A percentile compares a stretch with the other conserved stretches of the same genome.
Conservation (phyloP, 345 rosid genomes). For the Euphorbia lathyris region DNA sequence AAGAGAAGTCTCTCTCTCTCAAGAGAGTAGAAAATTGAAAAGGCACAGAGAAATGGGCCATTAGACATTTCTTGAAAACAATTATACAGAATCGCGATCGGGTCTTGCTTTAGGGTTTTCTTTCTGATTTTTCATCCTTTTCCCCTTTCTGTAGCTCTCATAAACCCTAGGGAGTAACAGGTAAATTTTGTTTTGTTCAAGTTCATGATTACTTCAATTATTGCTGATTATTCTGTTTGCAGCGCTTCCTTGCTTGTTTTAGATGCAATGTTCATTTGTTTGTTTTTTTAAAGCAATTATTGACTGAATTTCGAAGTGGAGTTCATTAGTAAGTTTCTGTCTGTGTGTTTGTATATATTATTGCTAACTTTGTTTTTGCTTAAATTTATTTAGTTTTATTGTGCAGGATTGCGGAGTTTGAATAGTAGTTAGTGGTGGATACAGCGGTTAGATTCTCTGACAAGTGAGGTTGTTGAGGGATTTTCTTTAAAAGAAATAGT, state of each 20-base stretch:
- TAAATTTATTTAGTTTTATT: not conserved
- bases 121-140: not conserved
- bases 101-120: constrained; percentile 8
- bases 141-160: not conserved
- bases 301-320: too few species aligned
- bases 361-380: not conserved
- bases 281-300: too few species aligned
- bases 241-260: not conserved
- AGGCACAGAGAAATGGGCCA: not conserved
- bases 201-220: not conserved
- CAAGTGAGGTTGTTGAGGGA: not conserved
- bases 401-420: constrained; percentile 3
- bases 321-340: too few species aligned
- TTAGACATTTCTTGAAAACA: not conserved
- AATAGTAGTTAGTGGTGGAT: not conserved
- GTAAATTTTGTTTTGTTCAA: not conserved
- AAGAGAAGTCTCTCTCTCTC: not conserved
- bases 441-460: not conserved
- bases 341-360: too few species aligned
- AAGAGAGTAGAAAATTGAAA: not conserved
- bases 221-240: constrained; percentile 1
- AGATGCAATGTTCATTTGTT: too few species aligned
- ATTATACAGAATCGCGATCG: constrained; percentile 4
- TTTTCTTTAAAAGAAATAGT: not conserved
- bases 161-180: constrained; percentile 13